Evolutionary conservation across 495 filamentous ascomycete genomes (phyloP), one percentile per base, ranked within the genome.

Genomic region (Aspergillus carlsbadensis): DNA sequence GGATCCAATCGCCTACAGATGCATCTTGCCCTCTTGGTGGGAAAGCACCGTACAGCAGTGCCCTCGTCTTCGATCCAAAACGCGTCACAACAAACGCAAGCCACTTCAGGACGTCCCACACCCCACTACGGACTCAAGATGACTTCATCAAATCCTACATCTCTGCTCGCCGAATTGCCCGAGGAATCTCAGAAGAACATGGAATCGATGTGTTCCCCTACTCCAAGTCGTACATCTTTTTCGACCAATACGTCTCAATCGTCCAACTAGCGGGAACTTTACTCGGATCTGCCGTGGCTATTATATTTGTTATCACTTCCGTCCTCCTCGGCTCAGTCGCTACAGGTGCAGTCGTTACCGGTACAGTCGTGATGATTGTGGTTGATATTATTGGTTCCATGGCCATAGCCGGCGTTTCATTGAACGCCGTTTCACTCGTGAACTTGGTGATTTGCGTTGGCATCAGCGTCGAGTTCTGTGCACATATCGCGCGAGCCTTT

Each of bases 391-490:
- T 96, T 59, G 94, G 92, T 44, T 84, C 90, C 31, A 98, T 98
- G 94, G 91, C 92, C 1, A 67, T 96, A 31, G 86, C 87, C 54
- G 80, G 84, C 51, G 92, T 98, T 20, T 93, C 88, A n/a, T 81
- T 98, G 44, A 98, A 98, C 62, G 95, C 94, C 14, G 90, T 98
- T 35, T 91, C 88, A 11, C 83, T 98, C n/a, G 94, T 98, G 63
- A 98, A 98, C 69, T 72, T 98, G 44, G 87, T 98, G 59, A 98
- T 98, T 63, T 96, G 91, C 65, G 89, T 98, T 24, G 94, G 94
- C 51, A 98, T 98, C 64, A 84, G 82, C 17, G 93, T 98, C 42
- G 94, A 98, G 70, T 98, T 98, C 66, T 98, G 95, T 73, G 94
- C 95, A 1, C 94, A 98, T 66, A 87, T 98, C 59, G 95, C 94